These are phyloP conservation scores for Aegilops sharonensis DNA, from an alignment of 176 grass and related monocot genomes.

Conservation along the genomic window DNA sequence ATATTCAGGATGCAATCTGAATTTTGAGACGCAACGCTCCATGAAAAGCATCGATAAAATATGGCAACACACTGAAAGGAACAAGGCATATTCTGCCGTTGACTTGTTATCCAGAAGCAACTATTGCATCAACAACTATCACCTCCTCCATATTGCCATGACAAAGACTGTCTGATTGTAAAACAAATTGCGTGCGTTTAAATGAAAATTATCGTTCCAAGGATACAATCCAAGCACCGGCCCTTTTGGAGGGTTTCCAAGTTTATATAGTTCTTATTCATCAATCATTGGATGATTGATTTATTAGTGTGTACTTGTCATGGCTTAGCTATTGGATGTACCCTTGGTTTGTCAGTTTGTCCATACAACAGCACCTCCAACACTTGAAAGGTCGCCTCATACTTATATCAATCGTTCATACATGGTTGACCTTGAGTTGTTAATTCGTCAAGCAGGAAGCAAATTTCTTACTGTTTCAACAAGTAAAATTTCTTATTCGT, in stretches of 20 bases:
- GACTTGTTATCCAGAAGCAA: background rate
- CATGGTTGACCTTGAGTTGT: conserved; percentile 34
- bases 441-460: conserved; percentile 15
- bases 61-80: background rate
- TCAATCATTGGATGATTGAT: conserved; percentile 27
- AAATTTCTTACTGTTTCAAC: background rate
- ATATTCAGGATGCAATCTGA: background rate
- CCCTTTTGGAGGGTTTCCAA: background rate
- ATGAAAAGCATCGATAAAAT: background rate
- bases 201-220: background rate
- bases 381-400: background rate
- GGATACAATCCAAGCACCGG: background rate
- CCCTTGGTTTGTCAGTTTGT: background rate
- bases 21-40: background rate
- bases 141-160: background rate
- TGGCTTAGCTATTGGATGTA: background rate
- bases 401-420: background rate
- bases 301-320: conserved; percentile 32
- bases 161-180: background rate
- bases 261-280: conserved; percentile 3
- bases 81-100: background rate
- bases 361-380: background rate
- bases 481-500: background rate
- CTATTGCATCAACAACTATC: background rate
- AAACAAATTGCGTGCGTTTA: background rate